Percentiles rank a stretch among this genome's conserved stretches.
phyloP scores from a whole-genome alignment of 1,284 basidiomycete genomes.

The Fomitopsis palustris region DNA sequence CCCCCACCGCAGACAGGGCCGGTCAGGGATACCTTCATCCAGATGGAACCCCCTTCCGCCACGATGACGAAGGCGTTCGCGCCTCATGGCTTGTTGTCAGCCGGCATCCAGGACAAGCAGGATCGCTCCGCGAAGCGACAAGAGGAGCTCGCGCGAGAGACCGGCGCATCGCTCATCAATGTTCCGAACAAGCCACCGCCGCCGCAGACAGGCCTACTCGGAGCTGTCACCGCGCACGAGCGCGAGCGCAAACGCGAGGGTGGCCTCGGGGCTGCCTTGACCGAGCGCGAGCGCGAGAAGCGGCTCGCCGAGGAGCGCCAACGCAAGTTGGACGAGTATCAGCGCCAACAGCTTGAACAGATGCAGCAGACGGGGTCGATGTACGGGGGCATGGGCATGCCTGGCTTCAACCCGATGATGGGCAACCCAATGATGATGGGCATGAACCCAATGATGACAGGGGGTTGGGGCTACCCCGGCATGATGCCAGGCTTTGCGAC shows the following conservation, averaged over 20 bases:
- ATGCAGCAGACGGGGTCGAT: constrained; percentile 75
- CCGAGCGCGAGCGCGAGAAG: constrained; percentile 92
- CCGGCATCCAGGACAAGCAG: constrained; percentile 92
- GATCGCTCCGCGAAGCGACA: constrained; percentile 94
- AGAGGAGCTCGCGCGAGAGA: constrained; percentile 89
- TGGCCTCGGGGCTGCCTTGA: constrained; percentile 90
- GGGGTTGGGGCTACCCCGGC: constrained; percentile 47
- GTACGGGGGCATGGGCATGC: constrained; percentile 46
- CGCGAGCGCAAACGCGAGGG: constrained; percentile 92
- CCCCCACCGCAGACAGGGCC: constrained; percentile 25
- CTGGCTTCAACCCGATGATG: constrained; percentile 59
- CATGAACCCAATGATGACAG: constrained; percentile 46
- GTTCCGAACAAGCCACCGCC: constrained; percentile 93
- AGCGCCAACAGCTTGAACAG: constrained; percentile 85
- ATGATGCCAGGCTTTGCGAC: constrained; percentile 65
- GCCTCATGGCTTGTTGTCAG: constrained; percentile 91
- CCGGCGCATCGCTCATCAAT: constrained; percentile 87
- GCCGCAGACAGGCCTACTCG: constrained; percentile 92
- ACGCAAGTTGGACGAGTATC: constrained; percentile 86
- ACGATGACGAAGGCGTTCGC: constrained; percentile 91
- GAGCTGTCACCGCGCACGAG: constrained; percentile 94
- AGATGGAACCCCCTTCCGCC: constrained; percentile 70
- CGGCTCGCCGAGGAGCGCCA: constrained; percentile 88
- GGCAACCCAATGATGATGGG: constrained; percentile 51
- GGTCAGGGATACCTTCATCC: constrained; percentile 71